Evolutionary conservation across 345 rosid species (phyloP).

Genomic region (Populus simonii): DNA sequence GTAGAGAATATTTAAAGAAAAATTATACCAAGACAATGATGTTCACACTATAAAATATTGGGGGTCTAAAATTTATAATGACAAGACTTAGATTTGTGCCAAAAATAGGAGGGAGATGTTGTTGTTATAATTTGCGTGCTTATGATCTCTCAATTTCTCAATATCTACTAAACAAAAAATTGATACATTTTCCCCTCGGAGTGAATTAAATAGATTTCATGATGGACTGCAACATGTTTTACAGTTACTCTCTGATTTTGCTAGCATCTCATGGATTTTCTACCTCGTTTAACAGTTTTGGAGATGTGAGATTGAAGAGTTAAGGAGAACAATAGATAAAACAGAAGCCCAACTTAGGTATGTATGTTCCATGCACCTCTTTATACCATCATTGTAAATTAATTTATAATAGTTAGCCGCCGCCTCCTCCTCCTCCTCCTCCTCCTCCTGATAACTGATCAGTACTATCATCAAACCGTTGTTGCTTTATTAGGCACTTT

Average conservation of each 20-base stretch:
- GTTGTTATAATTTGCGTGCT: too few species aligned
- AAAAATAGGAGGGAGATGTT: too few species aligned
- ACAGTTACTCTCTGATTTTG: background rate
- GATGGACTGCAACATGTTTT: background rate
- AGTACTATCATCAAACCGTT: too few species aligned
- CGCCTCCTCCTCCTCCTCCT: background rate
- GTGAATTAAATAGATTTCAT: background rate
- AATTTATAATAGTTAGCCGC: background rate
- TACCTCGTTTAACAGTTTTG: conserved; percentile 34
- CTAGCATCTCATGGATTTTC: background rate
- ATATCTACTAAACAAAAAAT: background rate
- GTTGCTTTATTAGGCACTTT: conserved; percentile 31
- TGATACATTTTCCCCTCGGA: background rate
- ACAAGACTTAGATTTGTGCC: too few species aligned
- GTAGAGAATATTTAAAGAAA: too few species aligned
- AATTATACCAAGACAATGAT: too few species aligned
- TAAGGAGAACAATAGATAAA: conserved; percentile 29
- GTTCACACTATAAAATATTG: too few species aligned
- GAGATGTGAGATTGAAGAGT: conserved; percentile 41
- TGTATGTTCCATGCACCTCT: conserved; percentile 17
- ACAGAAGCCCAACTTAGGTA: conserved; percentile 52
- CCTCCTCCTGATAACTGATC: background rate
- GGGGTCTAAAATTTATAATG: too few species aligned
- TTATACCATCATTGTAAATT: background rate
- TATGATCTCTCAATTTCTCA: background rate